Conservation (phyloP, 78 protist species). For the Dictyostelium citrinum region DNA sequence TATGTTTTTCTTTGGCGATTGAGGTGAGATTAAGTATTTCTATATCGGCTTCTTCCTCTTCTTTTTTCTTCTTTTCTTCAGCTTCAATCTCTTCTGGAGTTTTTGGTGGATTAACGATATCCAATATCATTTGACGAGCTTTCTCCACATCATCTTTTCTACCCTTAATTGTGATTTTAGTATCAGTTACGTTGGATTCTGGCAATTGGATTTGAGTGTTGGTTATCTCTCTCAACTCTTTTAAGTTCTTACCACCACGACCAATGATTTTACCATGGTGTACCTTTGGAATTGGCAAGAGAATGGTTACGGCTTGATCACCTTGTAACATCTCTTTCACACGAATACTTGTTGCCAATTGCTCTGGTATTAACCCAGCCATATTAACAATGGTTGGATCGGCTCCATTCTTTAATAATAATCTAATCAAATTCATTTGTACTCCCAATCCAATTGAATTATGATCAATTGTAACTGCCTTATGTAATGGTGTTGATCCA, state of each 20-base stretch:
- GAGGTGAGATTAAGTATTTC: not conserved
- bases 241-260: slow-evolving; percentile 29
- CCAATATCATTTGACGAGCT: slow-evolving; percentile 38
- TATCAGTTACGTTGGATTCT: not conserved
- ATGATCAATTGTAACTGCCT: slow-evolving; percentile 29
- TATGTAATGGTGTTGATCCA: slow-evolving; percentile 62
- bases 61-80: slow-evolving; percentile 5
- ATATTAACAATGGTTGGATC: slow-evolving; percentile 54
- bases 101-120: slow-evolving; percentile 36
- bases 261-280: slow-evolving; percentile 56
- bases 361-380: slow-evolving; percentile 60
- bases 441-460: not conserved
- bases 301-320: slow-evolving; percentile 29
- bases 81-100: not conserved
- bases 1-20: slow-evolving; percentile 74
- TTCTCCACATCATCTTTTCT: slow-evolving; percentile 45
- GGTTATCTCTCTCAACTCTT: slow-evolving; percentile 44
- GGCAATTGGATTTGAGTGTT: slow-evolving; percentile 42
- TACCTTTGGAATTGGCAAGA: not conserved
- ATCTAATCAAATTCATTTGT: slow-evolving; percentile 8
- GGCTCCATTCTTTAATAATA: slow-evolving; percentile 51
- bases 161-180: slow-evolving; percentile 35
- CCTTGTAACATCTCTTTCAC: slow-evolving; percentile 58
- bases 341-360: slow-evolving; percentile 1
- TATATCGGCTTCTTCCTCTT: not conserved